A percentile compares a stretch with the other conserved stretches of the same genome.
Evolutionary conservation across 2,329 filamentous ascomycete species (phyloP).

Genomic region (Phoma sp.): DNA sequence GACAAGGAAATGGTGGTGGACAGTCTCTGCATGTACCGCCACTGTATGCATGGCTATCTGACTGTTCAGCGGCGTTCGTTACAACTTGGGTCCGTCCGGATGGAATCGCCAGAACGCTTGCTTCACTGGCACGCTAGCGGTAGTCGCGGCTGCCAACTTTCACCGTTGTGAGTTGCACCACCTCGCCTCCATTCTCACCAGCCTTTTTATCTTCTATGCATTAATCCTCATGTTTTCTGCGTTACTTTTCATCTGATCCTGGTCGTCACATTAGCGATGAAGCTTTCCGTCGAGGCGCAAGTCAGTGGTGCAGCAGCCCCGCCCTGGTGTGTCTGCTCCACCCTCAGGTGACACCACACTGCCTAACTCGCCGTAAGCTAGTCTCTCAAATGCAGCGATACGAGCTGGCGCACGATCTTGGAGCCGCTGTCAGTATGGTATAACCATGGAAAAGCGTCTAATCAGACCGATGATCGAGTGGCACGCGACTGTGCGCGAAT

Average conservation of each 20-base stretch:
- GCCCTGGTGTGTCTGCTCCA: conserved; percentile 9
- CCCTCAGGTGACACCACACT: conserved; percentile 11
- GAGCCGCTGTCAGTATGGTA: not conserved
- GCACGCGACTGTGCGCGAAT: conserved; percentile 9
- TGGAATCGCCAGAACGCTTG: conserved; percentile 3
- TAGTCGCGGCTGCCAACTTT: conserved; percentile 5
- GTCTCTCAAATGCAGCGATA: conserved; percentile 3
- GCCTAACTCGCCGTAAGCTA: conserved; percentile 4
- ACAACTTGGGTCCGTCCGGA: not conserved
- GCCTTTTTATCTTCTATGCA: not conserved
- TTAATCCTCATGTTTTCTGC: not conserved
- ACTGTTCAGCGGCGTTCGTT: not conserved
- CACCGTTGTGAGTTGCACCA: conserved; percentile 1
- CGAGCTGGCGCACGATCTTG: conserved; percentile 7
- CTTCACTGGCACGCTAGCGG: conserved; percentile 18
- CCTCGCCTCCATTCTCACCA: not conserved
- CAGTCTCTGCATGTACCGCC: conserved; percentile 6
- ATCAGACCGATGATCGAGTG: conserved; percentile 9
- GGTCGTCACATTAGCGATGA: conserved; percentile 3
- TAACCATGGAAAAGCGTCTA: not conserved
- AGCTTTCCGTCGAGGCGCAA: conserved; percentile 5
- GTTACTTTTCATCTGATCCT: not conserved
- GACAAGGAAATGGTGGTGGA: not conserved
- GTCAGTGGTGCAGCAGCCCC: conserved; percentile 10
- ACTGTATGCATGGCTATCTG: conserved; percentile 1